These are phyloP conservation scores for Hymenoscyphus salicellus DNA, from an alignment of 2,329 filamentous ascomycete species.

Conservation along the genomic window DNA sequence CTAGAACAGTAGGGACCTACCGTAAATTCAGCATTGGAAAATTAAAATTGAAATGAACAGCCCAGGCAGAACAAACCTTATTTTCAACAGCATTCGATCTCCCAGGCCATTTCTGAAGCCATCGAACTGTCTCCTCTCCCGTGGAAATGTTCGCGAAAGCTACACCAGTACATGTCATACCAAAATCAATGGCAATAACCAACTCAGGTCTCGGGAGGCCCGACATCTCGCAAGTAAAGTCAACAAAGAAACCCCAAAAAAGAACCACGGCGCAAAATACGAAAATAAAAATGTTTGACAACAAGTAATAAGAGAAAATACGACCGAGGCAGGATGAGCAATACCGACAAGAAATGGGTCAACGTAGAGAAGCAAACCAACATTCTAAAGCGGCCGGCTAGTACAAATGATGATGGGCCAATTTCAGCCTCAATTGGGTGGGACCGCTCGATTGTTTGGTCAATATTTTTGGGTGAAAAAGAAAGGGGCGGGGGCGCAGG, in stretches of 20 bases:
- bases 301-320: not conserved
- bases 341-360: not conserved
- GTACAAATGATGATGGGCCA: not conserved
- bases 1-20: conserved; percentile 24
- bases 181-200: conserved; percentile 25
- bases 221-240: conserved; percentile 3
- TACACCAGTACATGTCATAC: conserved; percentile 25
- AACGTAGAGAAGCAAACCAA: not conserved
- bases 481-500: not conserved
- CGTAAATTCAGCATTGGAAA: not conserved
- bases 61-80: conserved; percentile 11
- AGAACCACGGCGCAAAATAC: not conserved
- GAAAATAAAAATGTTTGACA: not conserved
- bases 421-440: not conserved
- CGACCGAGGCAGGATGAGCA: not conserved
- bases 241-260: not conserved
- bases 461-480: not conserved
- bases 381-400: not conserved
- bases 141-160: conserved; percentile 17
- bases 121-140: conserved; percentile 18
- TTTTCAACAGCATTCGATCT: conserved; percentile 19
- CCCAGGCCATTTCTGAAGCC: conserved; percentile 24
- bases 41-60: not conserved
- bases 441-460: not conserved
- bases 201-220: conserved; percentile 16